Evolutionary conservation across 768 basidiomycete species (phyloP), one percentile per base, ranked within the genome.

Genomic region (Suillus alpinus): DNA sequence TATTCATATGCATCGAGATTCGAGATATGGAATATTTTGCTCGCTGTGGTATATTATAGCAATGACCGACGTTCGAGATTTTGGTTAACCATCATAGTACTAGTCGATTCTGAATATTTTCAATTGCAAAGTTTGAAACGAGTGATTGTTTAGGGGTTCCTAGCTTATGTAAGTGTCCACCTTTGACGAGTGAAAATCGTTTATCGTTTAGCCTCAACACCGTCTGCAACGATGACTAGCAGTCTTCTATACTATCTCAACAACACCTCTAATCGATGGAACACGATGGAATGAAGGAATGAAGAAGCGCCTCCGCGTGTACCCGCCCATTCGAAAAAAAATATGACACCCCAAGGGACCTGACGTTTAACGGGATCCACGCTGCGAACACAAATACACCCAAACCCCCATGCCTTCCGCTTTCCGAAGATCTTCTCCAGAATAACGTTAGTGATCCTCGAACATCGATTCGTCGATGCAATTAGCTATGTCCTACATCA

Each of bases 271-370:
- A 47, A 40, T 40, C 37, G 36, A 50, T 26, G 23, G 60, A 37
- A 56, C 55, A 51, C 46, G 36, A 55, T 55, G 49, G 52, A 51
- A 56, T 58, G 41, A 53, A 55, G 49, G 52, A 51, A 56, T 58
- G 41, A 53, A 58, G 63, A 63, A 59, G 56, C 32, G 49, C 58
- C 57, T 59, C 56, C 63, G 60, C 61, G 46, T 57, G 49, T 59
- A 50, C 46, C 60, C 60, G 62, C 55, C 49, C 31, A 50, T 63
- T 62, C 62, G 62, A 60, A 63, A 65, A 65, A 65, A 65, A 62
- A n/a, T n/a, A 65, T 56, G 64, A 56, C 64, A 63, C 58, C 49
- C 37, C 62, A 62, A 63, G 64, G 64, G 57, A 64, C 59, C 62
- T 65, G 64, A 65, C 64, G 57, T 58, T 43, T 60, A 57, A 63